Conservation (phyloP, 2,329 filamentous ascomycete genomes). For the Neurospora sp. region DNA sequence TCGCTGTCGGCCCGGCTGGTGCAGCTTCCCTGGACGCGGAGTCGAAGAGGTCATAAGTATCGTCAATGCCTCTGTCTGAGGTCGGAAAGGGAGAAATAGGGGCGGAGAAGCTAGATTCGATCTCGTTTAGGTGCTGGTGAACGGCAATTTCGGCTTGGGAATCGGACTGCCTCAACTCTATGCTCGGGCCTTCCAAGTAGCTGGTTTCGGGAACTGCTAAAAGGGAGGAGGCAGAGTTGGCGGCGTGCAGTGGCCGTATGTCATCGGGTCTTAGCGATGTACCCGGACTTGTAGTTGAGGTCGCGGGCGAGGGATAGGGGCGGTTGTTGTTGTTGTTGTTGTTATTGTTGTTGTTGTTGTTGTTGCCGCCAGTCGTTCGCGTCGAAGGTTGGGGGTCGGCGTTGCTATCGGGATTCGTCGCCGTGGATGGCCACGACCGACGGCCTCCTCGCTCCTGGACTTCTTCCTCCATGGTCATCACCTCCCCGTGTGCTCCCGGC, state of each 20-base stretch:
- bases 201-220: conserved; percentile 27
- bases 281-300: neutral
- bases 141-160: conserved; percentile 44
- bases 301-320: neutral
- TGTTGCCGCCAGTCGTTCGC: neutral
- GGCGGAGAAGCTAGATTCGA: conserved; percentile 57
- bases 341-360: neutral
- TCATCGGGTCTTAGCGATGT: neutral
- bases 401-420: neutral
- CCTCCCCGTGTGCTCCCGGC: neutral
- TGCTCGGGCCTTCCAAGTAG: conserved; percentile 30
- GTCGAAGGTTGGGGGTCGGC: neutral
- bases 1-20: neutral
- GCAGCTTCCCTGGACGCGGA: conserved; percentile 24
- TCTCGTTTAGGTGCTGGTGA: conserved; percentile 48
- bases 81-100: conserved; percentile 46
- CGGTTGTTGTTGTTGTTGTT: neutral
- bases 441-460: neutral
- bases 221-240: neutral
- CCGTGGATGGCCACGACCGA: neutral
- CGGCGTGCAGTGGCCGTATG: neutral
- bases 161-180: conserved; percentile 31
- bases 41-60: conserved; percentile 49
- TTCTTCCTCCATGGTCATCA: neutral
- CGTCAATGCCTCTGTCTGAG: conserved; percentile 40